A percentile compares a stretch with the other conserved stretches of the same genome.
phyloP scores from a whole-genome alignment of 768 basidiomycete species.

The Russula ochroleuca region DNA sequence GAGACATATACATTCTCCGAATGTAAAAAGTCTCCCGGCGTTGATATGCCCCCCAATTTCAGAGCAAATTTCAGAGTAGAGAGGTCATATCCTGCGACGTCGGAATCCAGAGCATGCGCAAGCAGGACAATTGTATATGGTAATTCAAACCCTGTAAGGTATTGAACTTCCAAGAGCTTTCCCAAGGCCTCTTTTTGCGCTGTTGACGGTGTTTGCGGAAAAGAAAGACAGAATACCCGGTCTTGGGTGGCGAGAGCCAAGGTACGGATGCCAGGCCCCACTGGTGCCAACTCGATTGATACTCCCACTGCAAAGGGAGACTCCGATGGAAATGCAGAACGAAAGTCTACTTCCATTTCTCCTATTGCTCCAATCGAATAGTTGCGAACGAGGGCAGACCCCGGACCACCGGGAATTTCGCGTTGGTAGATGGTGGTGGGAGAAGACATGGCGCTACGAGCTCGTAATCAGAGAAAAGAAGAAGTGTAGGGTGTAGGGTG shows the following conservation, averaged over 20 bases:
- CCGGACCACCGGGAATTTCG: neutral
- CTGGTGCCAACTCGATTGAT: conserved; percentile 1
- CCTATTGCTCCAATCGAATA: neutral
- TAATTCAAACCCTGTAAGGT: no score
- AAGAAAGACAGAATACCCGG: conserved; percentile 8
- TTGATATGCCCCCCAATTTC: neutral
- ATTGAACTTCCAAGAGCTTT: no score
- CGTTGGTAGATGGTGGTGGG: neutral
- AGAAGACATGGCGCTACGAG: neutral
- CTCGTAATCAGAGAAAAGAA: neutral
- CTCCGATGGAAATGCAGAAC: neutral
- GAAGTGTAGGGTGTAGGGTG: neutral
- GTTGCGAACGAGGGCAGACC: neutral
- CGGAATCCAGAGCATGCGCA: neutral
- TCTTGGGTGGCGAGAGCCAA: conserved; percentile 4
- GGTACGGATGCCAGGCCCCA: neutral
- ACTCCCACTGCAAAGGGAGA: neutral
- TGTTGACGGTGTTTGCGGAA: no score
- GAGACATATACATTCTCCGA: neutral
- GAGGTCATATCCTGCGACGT: conserved; percentile 15
- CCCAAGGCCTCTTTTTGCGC: no score
- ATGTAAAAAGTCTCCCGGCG: neutral
- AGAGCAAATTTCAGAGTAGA: conserved; percentile 4
- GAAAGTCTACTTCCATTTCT: conserved; percentile 6
- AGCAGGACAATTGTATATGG: no score